Evolutionary conservation across 768 basidiomycete species (phyloP).

Genomic region (Mycena venus): DNA sequence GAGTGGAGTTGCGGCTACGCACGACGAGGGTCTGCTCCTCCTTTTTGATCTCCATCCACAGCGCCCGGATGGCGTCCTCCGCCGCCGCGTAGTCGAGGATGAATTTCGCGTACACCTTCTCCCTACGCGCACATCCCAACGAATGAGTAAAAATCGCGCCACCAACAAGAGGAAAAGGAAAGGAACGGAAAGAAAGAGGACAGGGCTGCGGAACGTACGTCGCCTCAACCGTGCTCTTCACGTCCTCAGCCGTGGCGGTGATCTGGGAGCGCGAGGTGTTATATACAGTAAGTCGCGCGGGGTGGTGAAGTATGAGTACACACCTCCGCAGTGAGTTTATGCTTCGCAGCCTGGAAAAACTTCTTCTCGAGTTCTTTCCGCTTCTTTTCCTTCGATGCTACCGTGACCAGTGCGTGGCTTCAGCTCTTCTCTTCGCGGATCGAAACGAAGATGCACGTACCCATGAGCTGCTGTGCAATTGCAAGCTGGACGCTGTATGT

Average conservation of each 20-base stretch:
- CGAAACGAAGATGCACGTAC: neutral
- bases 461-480: conserved; percentile 33
- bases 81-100: conserved; percentile 35
- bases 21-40: conserved; percentile 32
- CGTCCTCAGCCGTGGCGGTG: neutral
- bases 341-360: conserved; percentile 26
- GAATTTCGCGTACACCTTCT: conserved; percentile 31
- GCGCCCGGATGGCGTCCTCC: conserved; percentile 39
- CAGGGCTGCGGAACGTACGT: conserved; percentile 10
- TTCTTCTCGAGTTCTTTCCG: conserved; percentile 32
- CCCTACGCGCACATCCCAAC: conserved; percentile 12
- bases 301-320: neutral
- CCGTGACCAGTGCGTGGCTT: too few relatives aligned
- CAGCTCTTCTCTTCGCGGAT: neutral
- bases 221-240: neutral
- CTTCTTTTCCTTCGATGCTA: conserved; percentile 34
- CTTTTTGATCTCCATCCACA: conserved; percentile 37
- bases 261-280: conserved; percentile 1
- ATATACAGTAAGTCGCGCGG: too few relatives aligned
- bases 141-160: neutral
- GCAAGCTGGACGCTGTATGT: conserved; percentile 29
- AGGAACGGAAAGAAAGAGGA: too few relatives aligned
- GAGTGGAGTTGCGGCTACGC: neutral
- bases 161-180: neutral
- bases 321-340: conserved; percentile 20